phyloP scores from a whole-genome alignment of 2,329 filamentous ascomycete genomes.

The Phialophora expanda region DNA sequence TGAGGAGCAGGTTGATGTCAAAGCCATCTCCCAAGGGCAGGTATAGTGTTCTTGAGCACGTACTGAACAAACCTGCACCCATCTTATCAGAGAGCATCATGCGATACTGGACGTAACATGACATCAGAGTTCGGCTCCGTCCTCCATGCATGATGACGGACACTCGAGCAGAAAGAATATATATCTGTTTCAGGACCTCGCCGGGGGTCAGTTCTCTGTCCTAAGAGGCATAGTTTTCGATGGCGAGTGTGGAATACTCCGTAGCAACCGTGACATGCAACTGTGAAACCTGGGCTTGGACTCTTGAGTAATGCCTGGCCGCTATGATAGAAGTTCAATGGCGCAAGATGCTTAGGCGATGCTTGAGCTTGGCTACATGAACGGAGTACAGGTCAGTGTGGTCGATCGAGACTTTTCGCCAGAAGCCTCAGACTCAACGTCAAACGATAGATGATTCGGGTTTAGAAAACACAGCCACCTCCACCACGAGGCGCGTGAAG shows the following conservation, averaged over 20 bases:
- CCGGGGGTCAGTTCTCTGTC: neutral
- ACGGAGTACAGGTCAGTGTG: neutral
- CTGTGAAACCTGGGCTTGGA: neutral
- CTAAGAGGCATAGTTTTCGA: no score
- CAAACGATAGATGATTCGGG: no score
- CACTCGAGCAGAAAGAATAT: neutral
- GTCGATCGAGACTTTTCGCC: neutral
- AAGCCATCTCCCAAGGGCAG: no score
- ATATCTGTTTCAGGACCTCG: neutral
- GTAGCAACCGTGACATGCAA: neutral
- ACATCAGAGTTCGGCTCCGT: neutral
- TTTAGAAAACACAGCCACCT: neutral
- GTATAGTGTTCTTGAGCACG: no score
- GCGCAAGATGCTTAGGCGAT: neutral
- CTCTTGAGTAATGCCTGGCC: neutral
- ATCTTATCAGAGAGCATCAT: no score
- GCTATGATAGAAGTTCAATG: neutral
- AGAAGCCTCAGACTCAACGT: no score
- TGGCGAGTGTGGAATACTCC: no score
- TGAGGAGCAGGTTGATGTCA: no score
- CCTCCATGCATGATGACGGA: neutral
- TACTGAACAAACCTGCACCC: no score
- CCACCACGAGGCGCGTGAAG: neutral
- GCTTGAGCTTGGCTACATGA: neutral
- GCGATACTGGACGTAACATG: neutral